Evolutionary conservation across 2,329 filamentous ascomycete species (phyloP), one percentile per base, ranked within the genome.

Genomic region (Rutstroemia sp.): DNA sequence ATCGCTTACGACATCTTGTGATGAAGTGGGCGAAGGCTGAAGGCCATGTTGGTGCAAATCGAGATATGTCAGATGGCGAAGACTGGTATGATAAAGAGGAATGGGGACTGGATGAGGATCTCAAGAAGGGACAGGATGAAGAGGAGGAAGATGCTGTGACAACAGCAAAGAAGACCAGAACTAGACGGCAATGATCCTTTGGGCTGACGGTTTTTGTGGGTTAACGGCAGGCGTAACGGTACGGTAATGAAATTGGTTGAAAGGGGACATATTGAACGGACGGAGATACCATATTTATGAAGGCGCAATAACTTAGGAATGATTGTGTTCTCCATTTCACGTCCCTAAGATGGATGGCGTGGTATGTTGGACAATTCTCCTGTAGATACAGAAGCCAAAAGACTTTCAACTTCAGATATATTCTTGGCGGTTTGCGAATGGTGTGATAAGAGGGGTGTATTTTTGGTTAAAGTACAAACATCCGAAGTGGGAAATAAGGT

Each of bases 81-180:
- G 89, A 95, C 69, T 95, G 88, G 87, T 92, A 91, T 67, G 89
- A 95, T 70, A 82, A 81, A 66, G 86, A 89, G 53, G 87, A 89
- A 72, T 92, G 88, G 88, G 82, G 81, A 0, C 70, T 94, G 49
- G 79, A 82, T 8, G 86, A 88, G 59, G 85, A 88, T 62, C 73
- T 92, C 7, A 86, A 89, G 69, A 94, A 94, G 73, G 89, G 89
- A 0, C 85, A 88, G 65, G 87, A 91, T 60, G 85, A 88, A 67
- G 89, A 92, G 65, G 89, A 94, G 68, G 88, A 92, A 68, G 88
- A 91, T 59, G 75, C 73, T 40, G 73, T 70, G 16, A 71, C 69
- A 38, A 73, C 72, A 42, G 75, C 74, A 17, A 76, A 80, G 70
- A 77, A 79, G 70, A 77, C 76, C 45, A 74, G 75, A 63, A 68